Evolutionary conservation across 192 early-diverging fungal genomes (phyloP), one percentile per base, ranked within the genome.

Genomic region (Coemansia aciculifera): DNA sequence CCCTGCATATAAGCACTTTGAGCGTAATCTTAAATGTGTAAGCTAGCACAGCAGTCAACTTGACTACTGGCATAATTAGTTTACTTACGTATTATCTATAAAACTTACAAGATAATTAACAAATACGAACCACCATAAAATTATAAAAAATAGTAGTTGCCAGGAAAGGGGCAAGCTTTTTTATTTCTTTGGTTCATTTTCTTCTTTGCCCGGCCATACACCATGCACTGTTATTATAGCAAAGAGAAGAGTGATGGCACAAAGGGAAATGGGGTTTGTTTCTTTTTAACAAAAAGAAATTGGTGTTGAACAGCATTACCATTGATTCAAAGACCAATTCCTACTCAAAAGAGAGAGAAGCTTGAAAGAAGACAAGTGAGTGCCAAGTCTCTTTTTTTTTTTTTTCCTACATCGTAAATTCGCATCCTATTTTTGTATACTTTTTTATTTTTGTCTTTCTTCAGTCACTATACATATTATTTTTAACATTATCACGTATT

Each of bases 401-500:
- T 42, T 29, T 34, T 17, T 7, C n/a, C 8, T 21, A 19, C n/a
- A 8, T 21, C n/a, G 23, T 10, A 49, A 23, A 19, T 9, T 21
- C 11, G 19, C 49, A 23, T 21, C 49, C 17, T 9, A 17, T 32
- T 64, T 34, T 13, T 7, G 2, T 44, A 44, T 12, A 29, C 17
- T 43, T 10, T 42, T 62, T 11, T 42, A 15, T 31, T 39, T 54
- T 36, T 32, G 42, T 56, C 62, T 37, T 43, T 56, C 31, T 63
- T 69, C 29, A 6, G 32, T 49, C 27, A 27, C n/a, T 64, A 24
- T 17, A 36, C 31, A 29, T 46, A 21, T 38, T 52, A 52, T 36
- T 56, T 57, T 34, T 39, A 56, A 13, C 5, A n/a, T 62, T 61
- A 23, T 63, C 15, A 24, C 27, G 23, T 42, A 63, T 60, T 59